Percentiles rank a stretch among this genome's conserved stretches.
Evolutionary conservation across 345 rosid genomes (phyloP).

Genomic region (Geranium brycei): DNA sequence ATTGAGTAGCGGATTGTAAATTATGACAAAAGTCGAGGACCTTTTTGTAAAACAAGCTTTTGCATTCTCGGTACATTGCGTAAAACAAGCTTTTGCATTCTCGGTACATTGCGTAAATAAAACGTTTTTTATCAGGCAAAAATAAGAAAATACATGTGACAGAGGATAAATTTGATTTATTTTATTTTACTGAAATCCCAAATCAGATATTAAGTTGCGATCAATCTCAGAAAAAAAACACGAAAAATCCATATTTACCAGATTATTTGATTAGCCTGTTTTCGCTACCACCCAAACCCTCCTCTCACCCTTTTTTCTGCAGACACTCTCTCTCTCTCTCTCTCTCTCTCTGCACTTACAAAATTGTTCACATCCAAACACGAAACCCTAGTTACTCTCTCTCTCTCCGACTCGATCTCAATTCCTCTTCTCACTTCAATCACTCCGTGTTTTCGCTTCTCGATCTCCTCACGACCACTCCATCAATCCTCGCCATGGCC

Average conservation of each 20-base stretch:
- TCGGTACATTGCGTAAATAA: not conserved
- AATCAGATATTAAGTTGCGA: too few species aligned
- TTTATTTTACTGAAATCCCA: too few species aligned
- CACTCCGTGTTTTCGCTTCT: constrained; percentile 8
- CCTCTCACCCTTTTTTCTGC: constrained; percentile 12
- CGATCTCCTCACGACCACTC: constrained; percentile 4
- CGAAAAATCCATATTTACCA: not conserved
- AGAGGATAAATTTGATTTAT: not conserved
- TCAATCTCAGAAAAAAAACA: not conserved
- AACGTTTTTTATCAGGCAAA: not conserved
- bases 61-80: not conserved
- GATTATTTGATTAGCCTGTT: constrained; percentile 17
- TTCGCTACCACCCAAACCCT: constrained; percentile 30
- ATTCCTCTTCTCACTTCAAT: constrained; percentile 5
- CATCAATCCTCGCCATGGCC: constrained; percentile 36
- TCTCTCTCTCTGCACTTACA: not conserved
- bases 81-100: not conserved
- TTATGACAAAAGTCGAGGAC: not conserved
- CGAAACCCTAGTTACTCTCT: constrained; percentile 19
- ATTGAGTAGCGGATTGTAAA: not conserved
- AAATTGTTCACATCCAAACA: constrained; percentile 12
- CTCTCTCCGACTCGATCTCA: constrained; percentile 9
- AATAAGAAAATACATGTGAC: too few species aligned
- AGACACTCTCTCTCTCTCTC: constrained; percentile 13
- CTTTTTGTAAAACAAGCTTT: not conserved